Evolutionary conservation across 768 basidiomycete genomes (phyloP).

Genomic region (Boletus coccyginus): DNA sequence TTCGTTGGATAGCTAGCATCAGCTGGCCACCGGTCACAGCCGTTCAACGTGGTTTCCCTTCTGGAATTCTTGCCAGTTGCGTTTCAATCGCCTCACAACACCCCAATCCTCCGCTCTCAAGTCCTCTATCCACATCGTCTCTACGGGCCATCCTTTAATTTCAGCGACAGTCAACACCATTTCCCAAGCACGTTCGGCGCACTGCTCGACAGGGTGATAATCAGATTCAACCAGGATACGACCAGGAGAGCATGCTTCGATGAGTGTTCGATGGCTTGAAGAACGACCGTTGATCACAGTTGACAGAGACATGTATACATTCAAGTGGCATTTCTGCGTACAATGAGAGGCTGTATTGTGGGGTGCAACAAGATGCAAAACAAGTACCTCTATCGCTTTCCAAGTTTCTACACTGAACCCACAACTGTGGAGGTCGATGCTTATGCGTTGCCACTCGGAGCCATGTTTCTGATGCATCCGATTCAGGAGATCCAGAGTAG

Average conservation of each 20-base stretch:
- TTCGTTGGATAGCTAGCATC: neutral
- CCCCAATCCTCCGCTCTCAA: conserved; percentile 49
- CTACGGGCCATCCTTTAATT: conserved; percentile 75
- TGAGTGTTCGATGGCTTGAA: conserved; percentile 57
- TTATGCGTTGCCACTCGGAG: conserved; percentile 60
- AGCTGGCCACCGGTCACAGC: neutral
- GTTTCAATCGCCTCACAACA: conserved; percentile 60
- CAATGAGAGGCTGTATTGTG: conserved; percentile 9
- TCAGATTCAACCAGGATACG: conserved; percentile 89
- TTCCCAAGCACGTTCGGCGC: conserved; percentile 66
- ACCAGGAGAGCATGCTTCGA: conserved; percentile 56
- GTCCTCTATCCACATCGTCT: conserved; percentile 51
- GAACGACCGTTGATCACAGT: conserved; percentile 81
- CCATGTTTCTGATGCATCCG: conserved; percentile 59
- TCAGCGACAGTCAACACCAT: conserved; percentile 72
- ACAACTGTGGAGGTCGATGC: conserved; percentile 88
- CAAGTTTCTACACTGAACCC: conserved; percentile 78
- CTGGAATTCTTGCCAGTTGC: conserved; percentile 69
- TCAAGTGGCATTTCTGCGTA: conserved; percentile 61
- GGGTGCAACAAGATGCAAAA: neutral
- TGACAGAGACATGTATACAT: conserved; percentile 86
- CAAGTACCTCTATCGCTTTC: conserved; percentile 65
- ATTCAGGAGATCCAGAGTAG: conserved; percentile 63
- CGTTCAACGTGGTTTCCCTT: conserved; percentile 40
- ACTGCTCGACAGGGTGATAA: conserved; percentile 61